Evolutionary conservation across 306 rosid species (phyloP).

Genomic region (Prinsepia uniflora): DNA sequence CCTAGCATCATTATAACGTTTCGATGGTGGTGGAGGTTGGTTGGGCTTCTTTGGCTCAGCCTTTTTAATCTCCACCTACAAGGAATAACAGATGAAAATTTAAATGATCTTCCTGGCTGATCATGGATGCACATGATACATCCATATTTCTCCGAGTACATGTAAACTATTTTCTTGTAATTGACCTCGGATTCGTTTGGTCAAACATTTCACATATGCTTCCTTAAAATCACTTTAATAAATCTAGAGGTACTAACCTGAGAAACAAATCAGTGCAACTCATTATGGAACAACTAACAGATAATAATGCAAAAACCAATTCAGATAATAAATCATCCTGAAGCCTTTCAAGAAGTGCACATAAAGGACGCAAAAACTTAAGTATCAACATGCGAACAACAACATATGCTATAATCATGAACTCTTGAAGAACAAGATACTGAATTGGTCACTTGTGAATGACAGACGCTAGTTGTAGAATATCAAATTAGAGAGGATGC

Average conservation of each 20-base stretch:
- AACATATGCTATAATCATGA: neutral
- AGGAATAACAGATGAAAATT: slow-evolving; percentile 16
- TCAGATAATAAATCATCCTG: neutral
- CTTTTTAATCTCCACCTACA: slow-evolving; percentile 93
- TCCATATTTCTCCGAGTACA: neutral
- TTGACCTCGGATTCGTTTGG: neutral
- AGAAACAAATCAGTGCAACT: neutral
- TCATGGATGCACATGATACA: neutral
- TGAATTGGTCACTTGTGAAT: neutral
- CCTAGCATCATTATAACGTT: slow-evolving; percentile 74
- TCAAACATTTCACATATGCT: neutral
- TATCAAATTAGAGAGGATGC: neutral
- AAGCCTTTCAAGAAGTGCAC: slow-evolving; percentile 1
- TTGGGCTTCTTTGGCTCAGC: slow-evolving; percentile 96
- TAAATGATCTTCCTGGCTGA: neutral
- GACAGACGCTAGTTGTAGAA: neutral
- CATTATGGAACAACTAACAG: neutral
- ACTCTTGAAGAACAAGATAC: slow-evolving; percentile 1
- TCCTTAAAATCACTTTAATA: neutral
- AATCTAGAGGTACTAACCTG: neutral
- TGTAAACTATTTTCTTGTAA: neutral
- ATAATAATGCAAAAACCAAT: neutral
- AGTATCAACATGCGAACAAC: neutral
- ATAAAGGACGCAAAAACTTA: neutral
- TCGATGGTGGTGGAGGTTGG: slow-evolving; percentile 70